phyloP scores from a whole-genome alignment of 2,329 filamentous ascomycete genomes.

The Sphaerulina musiva region DNA sequence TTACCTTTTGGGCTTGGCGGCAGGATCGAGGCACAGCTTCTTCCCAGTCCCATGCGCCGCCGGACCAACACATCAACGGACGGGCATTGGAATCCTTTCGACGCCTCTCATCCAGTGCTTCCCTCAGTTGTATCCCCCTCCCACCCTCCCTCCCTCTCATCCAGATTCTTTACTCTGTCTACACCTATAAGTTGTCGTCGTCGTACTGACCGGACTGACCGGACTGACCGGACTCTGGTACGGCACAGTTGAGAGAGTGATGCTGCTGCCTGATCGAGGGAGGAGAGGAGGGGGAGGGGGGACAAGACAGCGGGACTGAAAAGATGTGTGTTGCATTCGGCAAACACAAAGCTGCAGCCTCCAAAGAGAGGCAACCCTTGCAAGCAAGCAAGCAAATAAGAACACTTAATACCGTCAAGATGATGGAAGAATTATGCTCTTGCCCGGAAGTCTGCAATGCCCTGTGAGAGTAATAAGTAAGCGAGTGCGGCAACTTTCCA shows the following conservation, averaged over 20 bases:
- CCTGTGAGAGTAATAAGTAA: too few relatives aligned
- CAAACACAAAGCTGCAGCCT: too few relatives aligned
- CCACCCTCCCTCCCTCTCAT: too few relatives aligned
- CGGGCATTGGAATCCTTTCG: not conserved
- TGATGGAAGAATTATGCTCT: not conserved
- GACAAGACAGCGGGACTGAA: not conserved
- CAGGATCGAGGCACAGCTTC: not conserved
- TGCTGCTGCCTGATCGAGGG: not conserved
- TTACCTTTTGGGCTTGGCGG: not conserved
- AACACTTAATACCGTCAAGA: not conserved
- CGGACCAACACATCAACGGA: constrained; percentile 1
- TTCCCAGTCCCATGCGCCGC: too few relatives aligned
- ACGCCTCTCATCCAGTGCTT: not conserved
- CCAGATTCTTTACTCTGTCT: not conserved
- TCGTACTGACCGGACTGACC: too few relatives aligned
- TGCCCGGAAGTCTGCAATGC: too few relatives aligned
- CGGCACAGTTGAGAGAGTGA: not conserved
- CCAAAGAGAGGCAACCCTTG: too few relatives aligned
- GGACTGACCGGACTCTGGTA: not conserved
- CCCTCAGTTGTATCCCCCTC: too few relatives aligned
- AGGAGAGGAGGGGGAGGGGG: not conserved
- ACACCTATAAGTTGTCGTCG: not conserved
- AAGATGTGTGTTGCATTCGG: not conserved
- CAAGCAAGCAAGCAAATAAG: too few relatives aligned
- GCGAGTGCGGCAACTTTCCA: not conserved